Percentiles rank a stretch among this genome's conserved stretches.
Conservation (phyloP, 805 yeast species). For the Sugiyamaella smithiae region DNA sequence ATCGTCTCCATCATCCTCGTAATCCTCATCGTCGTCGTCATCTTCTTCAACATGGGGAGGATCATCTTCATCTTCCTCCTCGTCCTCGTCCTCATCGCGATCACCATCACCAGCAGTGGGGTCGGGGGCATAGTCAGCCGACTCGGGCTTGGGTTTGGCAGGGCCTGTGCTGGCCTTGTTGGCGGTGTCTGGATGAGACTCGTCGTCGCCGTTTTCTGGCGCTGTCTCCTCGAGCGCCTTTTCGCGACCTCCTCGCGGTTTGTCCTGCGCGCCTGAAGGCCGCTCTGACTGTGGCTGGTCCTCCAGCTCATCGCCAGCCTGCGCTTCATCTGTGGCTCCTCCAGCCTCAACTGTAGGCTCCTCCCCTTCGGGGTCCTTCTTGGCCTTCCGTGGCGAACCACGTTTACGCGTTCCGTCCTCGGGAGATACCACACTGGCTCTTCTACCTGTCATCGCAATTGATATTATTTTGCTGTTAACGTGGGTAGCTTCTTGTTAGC, state of each 20-base stretch:
- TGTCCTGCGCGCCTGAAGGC: background rate
- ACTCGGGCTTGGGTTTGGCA: background rate
- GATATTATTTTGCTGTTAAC: no score
- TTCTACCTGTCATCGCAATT: background rate
- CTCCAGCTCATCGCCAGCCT: background rate
- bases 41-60: constrained; percentile 1
- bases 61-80: constrained; percentile 11
- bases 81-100: constrained; percentile 12
- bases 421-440: constrained; percentile 1
- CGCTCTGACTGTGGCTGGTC: constrained; percentile 3
- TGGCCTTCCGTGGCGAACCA: constrained; percentile 1
- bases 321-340: background rate
- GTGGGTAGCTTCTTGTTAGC: no score
- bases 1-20: constrained; percentile 1
- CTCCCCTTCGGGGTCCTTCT: background rate
- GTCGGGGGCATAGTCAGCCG: background rate
- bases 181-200: background rate
- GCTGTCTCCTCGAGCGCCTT: background rate
- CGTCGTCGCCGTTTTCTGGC: background rate
- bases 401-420: constrained; percentile 1
- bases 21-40: constrained; percentile 3
- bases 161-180: background rate
- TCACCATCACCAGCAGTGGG: background rate
- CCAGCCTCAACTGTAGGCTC: background rate
- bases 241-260: background rate